Base-by-base conservation (phyloP, 331 rosid species). In the Prunus yedoensis region DNA sequence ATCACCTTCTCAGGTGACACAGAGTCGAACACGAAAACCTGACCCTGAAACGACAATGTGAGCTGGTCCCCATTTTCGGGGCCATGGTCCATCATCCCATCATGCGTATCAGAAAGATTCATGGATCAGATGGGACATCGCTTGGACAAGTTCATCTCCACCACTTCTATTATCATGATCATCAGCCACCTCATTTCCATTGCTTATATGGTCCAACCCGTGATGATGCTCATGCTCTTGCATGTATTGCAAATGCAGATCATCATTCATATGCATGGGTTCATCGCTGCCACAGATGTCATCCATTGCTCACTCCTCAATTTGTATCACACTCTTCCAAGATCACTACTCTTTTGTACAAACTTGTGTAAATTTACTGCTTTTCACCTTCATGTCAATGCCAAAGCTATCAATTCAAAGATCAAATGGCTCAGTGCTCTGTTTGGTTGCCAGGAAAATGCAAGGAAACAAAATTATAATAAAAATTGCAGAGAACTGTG, bases 1-100 rank as follows among this genome's bases (percentile, higher is more conserved):
- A 70, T 27, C 58, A 91, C 96, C 96, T 91, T 91, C 78, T 88
- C 93, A 0, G 96, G 90, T 13, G 93, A 85, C 52, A 88, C 93
- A 4, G 87, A 79, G 47, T 88, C 90, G 9, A 91, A 91, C 27
- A 91, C 93, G 78, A 88, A 88, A 83, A 88, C 93, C 77, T 91
- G 96, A 35, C 91, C 93, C 83, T 89, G 93, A 75, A 85, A 91
- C 13, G 96, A 91, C 84, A 91, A 77, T 13, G 89, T 88, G 51
- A 91, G 96, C 77, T 91, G 96, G 71, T 86, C 93, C 46, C 85
- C 89, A 75, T 66, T 79, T 66, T 83, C 88, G 43, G 64, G 47
- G 21, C 81, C 87, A 54, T 79, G 87, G 47, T 85, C 88, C 74
- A 88, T 77, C 35, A 88, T 59, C 58, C 68, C 85, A 61, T 70